phyloP scores from a whole-genome alignment of 2,329 filamentous ascomycete genomes.

The Calonectria naviculata region DNA sequence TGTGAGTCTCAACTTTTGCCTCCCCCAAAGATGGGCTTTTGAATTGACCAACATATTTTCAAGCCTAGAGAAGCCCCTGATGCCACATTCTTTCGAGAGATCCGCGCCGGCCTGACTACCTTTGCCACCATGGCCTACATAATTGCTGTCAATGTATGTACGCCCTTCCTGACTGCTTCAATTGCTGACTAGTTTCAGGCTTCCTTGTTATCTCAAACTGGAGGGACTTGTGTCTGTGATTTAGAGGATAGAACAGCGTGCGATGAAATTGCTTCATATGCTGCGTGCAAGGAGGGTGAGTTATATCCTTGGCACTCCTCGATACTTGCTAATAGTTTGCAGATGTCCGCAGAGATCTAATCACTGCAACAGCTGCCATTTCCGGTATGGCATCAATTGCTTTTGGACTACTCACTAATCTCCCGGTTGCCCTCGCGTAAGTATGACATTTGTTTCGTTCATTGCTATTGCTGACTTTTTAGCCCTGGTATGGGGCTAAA shows the following conservation, averaged over 20 bases:
- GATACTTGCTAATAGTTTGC: constrained; percentile 11
- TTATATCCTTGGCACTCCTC: background rate
- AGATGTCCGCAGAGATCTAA: constrained; percentile 78
- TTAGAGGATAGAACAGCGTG: constrained; percentile 57
- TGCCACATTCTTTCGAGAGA: constrained; percentile 79
- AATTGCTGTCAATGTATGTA: constrained; percentile 75
- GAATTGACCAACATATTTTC: background rate
- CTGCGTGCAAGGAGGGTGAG: constrained; percentile 59
- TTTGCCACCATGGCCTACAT: constrained; percentile 89
- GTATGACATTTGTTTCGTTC: background rate
- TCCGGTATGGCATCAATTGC: constrained; percentile 79
- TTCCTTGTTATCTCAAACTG: constrained; percentile 78
- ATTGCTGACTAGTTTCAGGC: constrained; percentile 58
- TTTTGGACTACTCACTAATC: constrained; percentile 85
- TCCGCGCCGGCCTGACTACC: constrained; percentile 83
- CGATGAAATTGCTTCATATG: constrained; percentile 56
- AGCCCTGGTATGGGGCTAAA: constrained; percentile 77
- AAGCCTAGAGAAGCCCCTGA: constrained; percentile 76
- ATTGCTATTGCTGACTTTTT: constrained; percentile 7
- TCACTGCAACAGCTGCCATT: constrained; percentile 86
- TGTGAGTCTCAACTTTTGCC: constrained; percentile 56
- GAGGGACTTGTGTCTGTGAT: constrained; percentile 80
- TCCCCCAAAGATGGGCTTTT: background rate
- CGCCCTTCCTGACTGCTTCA: background rate
- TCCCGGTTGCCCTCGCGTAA: constrained; percentile 65